phyloP scores from a whole-genome alignment of 176 grass and related monocot species.

The Ensete ventricosum region DNA sequence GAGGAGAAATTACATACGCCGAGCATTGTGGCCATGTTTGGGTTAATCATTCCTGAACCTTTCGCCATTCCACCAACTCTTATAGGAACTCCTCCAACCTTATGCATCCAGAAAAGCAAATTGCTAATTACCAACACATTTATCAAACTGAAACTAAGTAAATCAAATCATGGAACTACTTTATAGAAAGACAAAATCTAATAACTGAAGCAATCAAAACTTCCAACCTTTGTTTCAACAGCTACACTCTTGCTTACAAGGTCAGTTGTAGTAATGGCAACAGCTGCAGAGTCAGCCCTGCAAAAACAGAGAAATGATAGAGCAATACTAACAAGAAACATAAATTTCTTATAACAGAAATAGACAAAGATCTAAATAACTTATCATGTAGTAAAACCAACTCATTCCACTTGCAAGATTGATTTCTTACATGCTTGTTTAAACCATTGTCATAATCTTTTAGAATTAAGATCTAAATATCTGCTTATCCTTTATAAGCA shows the following conservation, averaged over 20 bases:
- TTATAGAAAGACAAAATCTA: not conserved
- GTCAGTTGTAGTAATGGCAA: conserved; percentile 96
- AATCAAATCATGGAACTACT: not conserved
- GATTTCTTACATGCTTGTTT: not conserved
- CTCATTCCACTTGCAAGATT: not conserved
- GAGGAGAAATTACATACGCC: conserved; percentile 44
- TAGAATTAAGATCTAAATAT: too few species aligned
- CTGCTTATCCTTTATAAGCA: too few species aligned
- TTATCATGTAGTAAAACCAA: not conserved
- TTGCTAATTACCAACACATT: not conserved
- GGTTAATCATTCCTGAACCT: conserved; percentile 99
- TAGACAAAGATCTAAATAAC: not conserved
- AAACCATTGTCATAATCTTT: not conserved
- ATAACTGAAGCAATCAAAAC: not conserved
- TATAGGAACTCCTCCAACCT: conserved; percentile 83
- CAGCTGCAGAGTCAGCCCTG: conserved; percentile 72
- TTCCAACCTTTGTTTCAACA: conserved; percentile 70
- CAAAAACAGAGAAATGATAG: conserved; percentile 5
- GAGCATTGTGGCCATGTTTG: conserved; percentile 99
- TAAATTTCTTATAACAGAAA: conserved; percentile 12
- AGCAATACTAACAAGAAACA: not conserved
- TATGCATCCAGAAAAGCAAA: conserved; percentile 28
- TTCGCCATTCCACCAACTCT: conserved; percentile 96
- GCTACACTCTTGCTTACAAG: conserved; percentile 98
- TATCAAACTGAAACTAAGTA: not conserved